Conservation (phyloP, 768 basidiomycete species). For the Coprinellus aureogranulatus region DNA sequence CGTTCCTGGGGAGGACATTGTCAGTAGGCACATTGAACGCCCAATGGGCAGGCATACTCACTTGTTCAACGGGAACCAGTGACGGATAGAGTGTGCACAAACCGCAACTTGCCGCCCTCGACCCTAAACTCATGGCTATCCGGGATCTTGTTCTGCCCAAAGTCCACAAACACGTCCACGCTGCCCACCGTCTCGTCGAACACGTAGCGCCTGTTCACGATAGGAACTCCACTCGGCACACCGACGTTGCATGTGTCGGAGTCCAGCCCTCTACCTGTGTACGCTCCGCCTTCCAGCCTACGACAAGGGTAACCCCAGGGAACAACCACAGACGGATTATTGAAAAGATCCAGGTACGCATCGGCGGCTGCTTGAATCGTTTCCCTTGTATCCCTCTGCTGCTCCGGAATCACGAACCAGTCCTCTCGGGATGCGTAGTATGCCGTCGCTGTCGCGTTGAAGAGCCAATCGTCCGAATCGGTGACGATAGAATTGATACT, state of each 20-base stretch:
- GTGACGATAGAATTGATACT: conserved; percentile 8
- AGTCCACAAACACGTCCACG: conserved; percentile 8
- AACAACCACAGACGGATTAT: neutral
- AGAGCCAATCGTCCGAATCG: conserved; percentile 10
- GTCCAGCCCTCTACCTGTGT: conserved; percentile 1
- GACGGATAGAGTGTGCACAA: conserved; percentile 9
- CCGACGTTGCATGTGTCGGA: conserved; percentile 11
- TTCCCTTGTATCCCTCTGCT: conserved; percentile 1
- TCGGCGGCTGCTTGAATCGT: conserved; percentile 3
- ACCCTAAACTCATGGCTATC: conserved; percentile 11
- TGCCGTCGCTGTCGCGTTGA: conserved; percentile 10
- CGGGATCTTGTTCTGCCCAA: conserved; percentile 6
- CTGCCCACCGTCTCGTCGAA: conserved; percentile 14
- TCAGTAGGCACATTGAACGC: no score
- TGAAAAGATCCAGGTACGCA: conserved; percentile 13
- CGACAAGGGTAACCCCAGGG: conserved; percentile 9
- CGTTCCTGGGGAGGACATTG: no score
- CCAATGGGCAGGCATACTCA: no score
- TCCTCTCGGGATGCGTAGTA: conserved; percentile 5
- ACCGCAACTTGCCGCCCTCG: conserved; percentile 7
- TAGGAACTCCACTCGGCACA: conserved; percentile 6
- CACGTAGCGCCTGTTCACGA: conserved; percentile 10
- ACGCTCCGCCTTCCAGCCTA: conserved; percentile 6
- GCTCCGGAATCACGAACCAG: conserved; percentile 8
- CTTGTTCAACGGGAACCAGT: neutral